Conservation (phyloP, 1,284 basidiomycete species). For the Peniophora sp. region DNA sequence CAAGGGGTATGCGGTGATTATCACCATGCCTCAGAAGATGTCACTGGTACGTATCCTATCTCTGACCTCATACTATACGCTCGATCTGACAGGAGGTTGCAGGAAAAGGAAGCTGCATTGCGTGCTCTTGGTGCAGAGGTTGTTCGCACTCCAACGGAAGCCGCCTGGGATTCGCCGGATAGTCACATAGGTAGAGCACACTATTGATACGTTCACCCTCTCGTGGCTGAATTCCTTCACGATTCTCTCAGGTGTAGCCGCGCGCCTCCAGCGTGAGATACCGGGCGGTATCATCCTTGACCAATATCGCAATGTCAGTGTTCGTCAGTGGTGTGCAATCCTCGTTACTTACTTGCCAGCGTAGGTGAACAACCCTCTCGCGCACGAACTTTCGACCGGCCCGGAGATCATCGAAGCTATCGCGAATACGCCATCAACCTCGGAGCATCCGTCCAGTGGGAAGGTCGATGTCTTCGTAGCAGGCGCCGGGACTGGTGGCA, state of each 20-base stretch:
- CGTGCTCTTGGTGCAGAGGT: conserved; percentile 92
- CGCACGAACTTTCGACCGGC: conserved; percentile 83
- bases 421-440: conserved; percentile 50
- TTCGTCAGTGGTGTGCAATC: conserved; percentile 6
- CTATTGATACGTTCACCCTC: conserved; percentile 24
- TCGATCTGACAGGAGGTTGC: conserved; percentile 5
- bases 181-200: conserved; percentile 80
- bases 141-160: conserved; percentile 89
- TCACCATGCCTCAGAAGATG: conserved; percentile 97
- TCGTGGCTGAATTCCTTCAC: conserved; percentile 79
- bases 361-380: conserved; percentile 80
- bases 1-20: conserved; percentile 89
- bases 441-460: conserved; percentile 47
- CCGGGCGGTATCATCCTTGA: conserved; percentile 87
- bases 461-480: conserved; percentile 84
- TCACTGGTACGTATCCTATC: conserved; percentile 45
- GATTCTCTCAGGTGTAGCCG: conserved; percentile 71
- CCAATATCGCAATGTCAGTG: conserved; percentile 73
- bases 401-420: conserved; percentile 83
- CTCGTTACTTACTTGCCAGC: background rate
- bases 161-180: conserved; percentile 78
- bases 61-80: background rate
- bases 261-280: conserved; percentile 71
- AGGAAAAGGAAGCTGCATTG: conserved; percentile 92
- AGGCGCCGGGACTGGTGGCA: conserved; percentile 93